These are phyloP conservation scores for Coffea canephora DNA, from an alignment of 257 asterid species.

Conservation along the genomic window DNA sequence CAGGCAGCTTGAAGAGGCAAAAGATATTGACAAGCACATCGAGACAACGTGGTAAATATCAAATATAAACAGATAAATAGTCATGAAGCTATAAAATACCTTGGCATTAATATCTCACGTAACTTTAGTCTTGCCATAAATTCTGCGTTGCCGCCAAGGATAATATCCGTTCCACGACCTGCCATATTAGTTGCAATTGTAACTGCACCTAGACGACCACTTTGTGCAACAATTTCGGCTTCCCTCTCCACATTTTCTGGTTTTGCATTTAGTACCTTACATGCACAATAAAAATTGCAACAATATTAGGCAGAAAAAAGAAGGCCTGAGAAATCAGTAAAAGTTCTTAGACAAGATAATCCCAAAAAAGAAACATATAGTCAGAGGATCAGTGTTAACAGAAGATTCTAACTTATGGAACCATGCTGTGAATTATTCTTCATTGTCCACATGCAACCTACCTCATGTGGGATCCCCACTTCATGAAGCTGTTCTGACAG, in stretches of 20 bases:
- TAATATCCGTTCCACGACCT: slow-evolving; percentile 99
- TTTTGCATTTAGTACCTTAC: slow-evolving; percentile 94
- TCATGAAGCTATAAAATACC: slow-evolving; percentile 42
- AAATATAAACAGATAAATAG: background rate
- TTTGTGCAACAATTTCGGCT: slow-evolving; percentile 99
- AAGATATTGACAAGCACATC: background rate
- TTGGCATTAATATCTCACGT: slow-evolving; percentile 99
- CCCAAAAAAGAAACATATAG: background rate
- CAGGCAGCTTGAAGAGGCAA: slow-evolving; percentile 2
- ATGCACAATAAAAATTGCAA: slow-evolving; percentile 3
- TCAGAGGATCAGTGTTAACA: background rate
- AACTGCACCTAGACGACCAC: slow-evolving; percentile 98
- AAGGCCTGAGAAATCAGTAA: slow-evolving; percentile 4
- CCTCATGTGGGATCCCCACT: slow-evolving; percentile 92
- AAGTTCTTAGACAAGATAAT: background rate
- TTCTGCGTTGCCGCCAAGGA: slow-evolving; percentile 99
- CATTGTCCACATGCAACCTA: slow-evolving; percentile 25
- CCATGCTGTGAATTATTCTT: slow-evolving; percentile 6
- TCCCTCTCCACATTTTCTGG: slow-evolving; percentile 99
- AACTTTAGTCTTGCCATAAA: slow-evolving; percentile 96
- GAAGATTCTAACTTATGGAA: slow-evolving; percentile 5
- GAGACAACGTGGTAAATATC: background rate
- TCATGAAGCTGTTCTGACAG: slow-evolving; percentile 81
- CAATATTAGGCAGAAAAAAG: slow-evolving; percentile 1
- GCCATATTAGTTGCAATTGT: slow-evolving; percentile 99